Base-by-base conservation (phyloP, 352 stramenopile species). In the Phytophthora crassamura region DNA sequence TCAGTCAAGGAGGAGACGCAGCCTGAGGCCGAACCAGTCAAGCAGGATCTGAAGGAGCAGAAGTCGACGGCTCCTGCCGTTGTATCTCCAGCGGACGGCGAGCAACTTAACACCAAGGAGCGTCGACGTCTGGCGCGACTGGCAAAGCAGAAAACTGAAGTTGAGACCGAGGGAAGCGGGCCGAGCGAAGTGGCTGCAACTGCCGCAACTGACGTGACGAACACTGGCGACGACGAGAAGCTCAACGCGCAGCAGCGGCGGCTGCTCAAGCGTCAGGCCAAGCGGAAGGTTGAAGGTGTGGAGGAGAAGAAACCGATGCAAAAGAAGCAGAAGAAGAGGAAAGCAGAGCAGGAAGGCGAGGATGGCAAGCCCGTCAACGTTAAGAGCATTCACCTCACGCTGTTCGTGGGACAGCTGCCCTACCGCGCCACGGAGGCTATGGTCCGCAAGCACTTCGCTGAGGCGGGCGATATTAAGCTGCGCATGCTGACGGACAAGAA, bases 401-500 rank as follows among this genome's bases (percentile, higher is more conserved):
- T 94, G 14, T 95, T 95, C 53, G 77, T 95, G 41, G 88, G 88
- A 0, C 88, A 95, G 59, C 61, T 95, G 32, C 88, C 88, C 25
- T 95, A 78, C 68, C 85, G 80, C 16, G 86, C 86, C 41, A 95
- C 88, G 0, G 82, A 90, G 59, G 59, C 42, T 2, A 80, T 80
- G 59, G 50, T 95, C 12, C 78, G 80, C 20, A 77, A 84, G 56
- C 88, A 95, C 53, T 94, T 94, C 51, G 46, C 54, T 6, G 84
- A 94, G 57, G 82, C 86, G 10, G 88, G 88, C 22, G 82, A 93
- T 0, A 91, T 95, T 43, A 59, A 81, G 52, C 33, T 95, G 52
- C 86, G 88, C 34, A 94, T 94, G 88, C 32, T 88, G 38, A 95
- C 88, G 45, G 86, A 95, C 69, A 94, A 93, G 64, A 84, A 84